Evolutionary conservation across 1,139 yeast species (phyloP).

Genomic region (Magnusiomyces sp.): DNA sequence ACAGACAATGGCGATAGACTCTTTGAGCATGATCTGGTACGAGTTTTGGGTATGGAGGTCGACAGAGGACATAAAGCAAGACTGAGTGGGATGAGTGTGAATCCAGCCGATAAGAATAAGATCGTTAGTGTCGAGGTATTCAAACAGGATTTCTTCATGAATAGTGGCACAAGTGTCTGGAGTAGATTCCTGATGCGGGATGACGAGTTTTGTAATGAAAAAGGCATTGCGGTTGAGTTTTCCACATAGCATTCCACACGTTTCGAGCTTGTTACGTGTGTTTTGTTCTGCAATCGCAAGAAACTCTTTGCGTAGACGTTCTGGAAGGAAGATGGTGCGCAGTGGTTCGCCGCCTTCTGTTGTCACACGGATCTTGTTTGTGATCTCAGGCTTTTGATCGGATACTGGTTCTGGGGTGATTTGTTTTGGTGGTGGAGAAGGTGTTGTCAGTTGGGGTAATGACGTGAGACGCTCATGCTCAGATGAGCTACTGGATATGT

Average conservation of each 20-base stretch:
- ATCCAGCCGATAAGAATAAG: conserved; percentile 59
- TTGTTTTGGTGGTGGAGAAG: conserved; percentile 16
- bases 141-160: conserved; percentile 48
- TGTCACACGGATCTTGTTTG: conserved; percentile 11
- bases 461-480: too few species aligned
- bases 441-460: conserved; percentile 14
- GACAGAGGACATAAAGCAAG: conserved; percentile 52
- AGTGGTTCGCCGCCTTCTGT: conserved; percentile 49
- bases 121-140: conserved; percentile 43
- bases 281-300: conserved; percentile 39
- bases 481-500: too few species aligned
- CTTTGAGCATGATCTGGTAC: conserved; percentile 59
- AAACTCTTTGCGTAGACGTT: conserved; percentile 36
- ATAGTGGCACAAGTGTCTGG: conserved; percentile 50
- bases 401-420: too few species aligned
- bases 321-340: conserved; percentile 43
- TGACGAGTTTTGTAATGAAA: conserved; percentile 47
- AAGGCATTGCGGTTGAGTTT: conserved; percentile 48
- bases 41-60: conserved; percentile 57
- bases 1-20: conserved; percentile 55
- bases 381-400: conserved; percentile 19
- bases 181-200: conserved; percentile 53
- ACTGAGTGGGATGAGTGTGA: conserved; percentile 60
- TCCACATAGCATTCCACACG: conserved; percentile 58
- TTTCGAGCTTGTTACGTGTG: conserved; percentile 44